Evolutionary conservation across 176 grass and related monocot genomes (phyloP).

Genomic region (Phoenix dactylifera): DNA sequence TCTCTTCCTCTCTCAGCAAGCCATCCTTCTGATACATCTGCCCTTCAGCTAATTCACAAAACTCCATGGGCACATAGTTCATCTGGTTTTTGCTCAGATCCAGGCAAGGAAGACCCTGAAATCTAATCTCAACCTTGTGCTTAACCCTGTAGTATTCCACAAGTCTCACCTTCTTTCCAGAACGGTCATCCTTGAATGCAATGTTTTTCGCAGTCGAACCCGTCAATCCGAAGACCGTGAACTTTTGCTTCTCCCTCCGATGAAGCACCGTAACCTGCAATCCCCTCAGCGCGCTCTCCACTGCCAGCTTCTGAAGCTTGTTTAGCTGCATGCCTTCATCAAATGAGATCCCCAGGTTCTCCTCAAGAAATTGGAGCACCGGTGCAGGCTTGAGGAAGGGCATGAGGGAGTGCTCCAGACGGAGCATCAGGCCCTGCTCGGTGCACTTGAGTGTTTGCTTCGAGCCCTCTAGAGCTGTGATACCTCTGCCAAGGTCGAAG

Average conservation of each 20-base stretch:
- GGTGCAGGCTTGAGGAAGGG: slow-evolving; percentile 30
- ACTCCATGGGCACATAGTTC: slow-evolving; percentile 46
- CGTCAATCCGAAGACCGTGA: slow-evolving; percentile 39
- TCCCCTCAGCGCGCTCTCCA: slow-evolving; percentile 27
- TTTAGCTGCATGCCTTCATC: slow-evolving; percentile 20
- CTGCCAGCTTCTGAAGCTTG: neutral
- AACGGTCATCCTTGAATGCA: slow-evolving; percentile 36
- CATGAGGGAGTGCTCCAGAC: slow-evolving; percentile 47
- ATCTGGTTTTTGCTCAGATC: slow-evolving; percentile 46
- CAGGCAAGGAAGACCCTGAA: slow-evolving; percentile 45
- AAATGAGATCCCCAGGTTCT: neutral
- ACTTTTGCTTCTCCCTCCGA: slow-evolving; percentile 34
- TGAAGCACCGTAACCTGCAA: slow-evolving; percentile 42
- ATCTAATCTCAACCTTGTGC: slow-evolving; percentile 25
- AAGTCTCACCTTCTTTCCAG: slow-evolving; percentile 24
- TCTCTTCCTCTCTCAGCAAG: slow-evolving; percentile 20
- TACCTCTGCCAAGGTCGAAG: slow-evolving; percentile 5
- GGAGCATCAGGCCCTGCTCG: slow-evolving; percentile 32
- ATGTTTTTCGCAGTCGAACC: slow-evolving; percentile 25
- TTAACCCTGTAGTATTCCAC: slow-evolving; percentile 33
- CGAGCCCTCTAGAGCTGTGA: slow-evolving; percentile 33
- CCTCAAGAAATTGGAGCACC: slow-evolving; percentile 26
- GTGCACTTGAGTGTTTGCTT: slow-evolving; percentile 42
- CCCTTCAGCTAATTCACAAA: slow-evolving; percentile 41
- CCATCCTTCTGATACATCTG: slow-evolving; percentile 40